Evolutionary conservation across 23 red algal genomes (phyloP), one percentile per base, ranked within the genome.

Genomic region (Cyanidiococcus yangmingshanensis): DNA sequence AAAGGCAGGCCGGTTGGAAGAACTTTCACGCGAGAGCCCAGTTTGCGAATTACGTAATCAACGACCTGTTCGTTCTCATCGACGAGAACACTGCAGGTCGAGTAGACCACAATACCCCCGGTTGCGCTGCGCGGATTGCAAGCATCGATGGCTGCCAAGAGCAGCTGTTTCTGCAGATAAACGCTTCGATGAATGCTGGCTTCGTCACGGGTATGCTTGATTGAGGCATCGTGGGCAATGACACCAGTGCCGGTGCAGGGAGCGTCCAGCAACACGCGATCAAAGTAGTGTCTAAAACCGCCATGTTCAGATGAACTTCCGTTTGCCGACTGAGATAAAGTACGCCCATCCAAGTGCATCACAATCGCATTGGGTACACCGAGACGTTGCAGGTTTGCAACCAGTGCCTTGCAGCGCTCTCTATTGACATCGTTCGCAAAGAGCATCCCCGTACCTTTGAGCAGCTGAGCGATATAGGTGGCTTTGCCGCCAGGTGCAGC

Each of bases 61-160:
- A 98, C 79, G 0, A 98, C 94, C 1, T 80, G 84, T 58, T 98
- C 94, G 68, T 98, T 90, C 45, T 98, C 94, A 57, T 98, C 94
- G 16, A 98, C 87, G n/a, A 98, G 80, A 37, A 98, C 85, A 26
- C 83, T 88, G 82, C 94, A 98, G 24, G 94, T 98, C 1, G 94
- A 98, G 79, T 98, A 98, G n/a, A 98, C 94, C 34, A 98, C 83
- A 51, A 85, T 79, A 30, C 87, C 94, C 26, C 94, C 94, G 0
- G 88, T 87, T 29, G 24, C 18, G 35, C 87, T 87, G 30, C 77
- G 57, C 29, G 88, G 67, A 74, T 91, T 89, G 76, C 86, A 82
- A 30, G 82, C 86, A 71, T 98, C 94, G 50, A 98, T 89, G 2
- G 94, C 94, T 16, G 94, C 80, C 37, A 91, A 81, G 18, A 98